Conservation (phyloP, 2,329 filamentous ascomycete genomes). For the Alternaria triticina region DNA sequence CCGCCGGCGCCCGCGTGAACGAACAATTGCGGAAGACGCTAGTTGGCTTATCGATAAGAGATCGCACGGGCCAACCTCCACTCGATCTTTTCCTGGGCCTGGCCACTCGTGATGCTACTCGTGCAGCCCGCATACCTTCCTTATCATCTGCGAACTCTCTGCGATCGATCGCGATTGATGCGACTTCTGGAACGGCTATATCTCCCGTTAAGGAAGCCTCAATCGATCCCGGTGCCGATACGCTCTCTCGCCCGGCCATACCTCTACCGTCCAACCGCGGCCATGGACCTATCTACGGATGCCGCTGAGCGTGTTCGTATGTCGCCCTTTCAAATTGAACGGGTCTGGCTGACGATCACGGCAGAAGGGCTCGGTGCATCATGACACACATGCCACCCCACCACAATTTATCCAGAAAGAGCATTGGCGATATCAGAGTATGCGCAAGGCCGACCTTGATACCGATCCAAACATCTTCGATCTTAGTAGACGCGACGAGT, state of each 20-base stretch:
- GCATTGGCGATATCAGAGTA: constrained; percentile 63
- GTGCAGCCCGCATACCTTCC: background rate
- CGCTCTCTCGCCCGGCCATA: background rate
- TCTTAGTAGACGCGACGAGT: constrained; percentile 36
- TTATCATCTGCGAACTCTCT: background rate
- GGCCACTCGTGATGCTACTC: background rate
- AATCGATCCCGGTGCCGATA: background rate
- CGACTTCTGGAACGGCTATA: background rate
- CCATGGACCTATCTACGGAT: constrained; percentile 35
- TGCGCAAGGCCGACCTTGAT: constrained; percentile 59
- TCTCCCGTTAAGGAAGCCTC: constrained; percentile 1
- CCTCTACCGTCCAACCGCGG: background rate
- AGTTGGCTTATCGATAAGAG: constrained; percentile 14
- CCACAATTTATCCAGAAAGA: constrained; percentile 44
- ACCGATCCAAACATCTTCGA: constrained; percentile 55
- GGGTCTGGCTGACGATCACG: constrained; percentile 28
- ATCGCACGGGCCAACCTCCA: background rate
- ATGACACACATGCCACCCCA: constrained; percentile 47
- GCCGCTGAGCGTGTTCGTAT: constrained; percentile 41
- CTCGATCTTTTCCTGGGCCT: constrained; percentile 1
- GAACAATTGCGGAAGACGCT: background rate
- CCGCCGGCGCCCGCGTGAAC: background rate
- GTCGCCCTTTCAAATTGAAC: constrained; percentile 23
- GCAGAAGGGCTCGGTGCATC: constrained; percentile 37
- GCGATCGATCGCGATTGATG: constrained; percentile 3